Evolutionary conservation across 2,329 filamentous ascomycete genomes (phyloP), one percentile per base, ranked within the genome.

Genomic region (Botrytis aclada): DNA sequence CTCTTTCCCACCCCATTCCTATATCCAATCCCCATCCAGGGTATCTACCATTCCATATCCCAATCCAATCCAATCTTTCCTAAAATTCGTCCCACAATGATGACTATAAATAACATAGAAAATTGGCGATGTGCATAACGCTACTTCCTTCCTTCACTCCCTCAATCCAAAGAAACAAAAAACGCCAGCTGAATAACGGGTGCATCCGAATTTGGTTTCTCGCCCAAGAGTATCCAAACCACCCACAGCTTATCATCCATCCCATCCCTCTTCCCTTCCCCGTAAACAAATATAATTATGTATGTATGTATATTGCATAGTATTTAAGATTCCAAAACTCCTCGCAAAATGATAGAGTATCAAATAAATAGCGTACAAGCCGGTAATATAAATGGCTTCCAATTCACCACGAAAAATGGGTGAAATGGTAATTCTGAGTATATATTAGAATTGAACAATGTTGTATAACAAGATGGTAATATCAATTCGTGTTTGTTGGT

Each of bases 251-350:
- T 47, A 39, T 63, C 34, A 25, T 9, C 5, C 25, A 14, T 16
- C 43, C 62, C 60, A 25, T 45, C 63, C 51, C 58, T 12, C 16
- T 62, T 18, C 58, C 34, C 60, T 39, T 18, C 25, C 61, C 37
- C 37, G 8, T 61, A 25, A 54, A 71, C 71, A 73, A 73, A 73
- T 73, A 73, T 71, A 73, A 73, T 70, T 73, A 74, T 67, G 29
- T 54, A 37, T 51, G 41, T 69, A 41, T 29, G 51, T 69, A 41
- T 63, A 20, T 43, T 41, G 18, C 39, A 18, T 56, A 12, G 14
- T 66, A 56, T 56, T 18, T 29, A 29, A 56, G 22, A 18, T 62
- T 39, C 22, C 60, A 60, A n/a, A 62, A 62, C 60, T 62, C 60
- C 60, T 62, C 34, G 60, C 22, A 64, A 25, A 51, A 45, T 45